Evolutionary conservation across 2,329 filamentous ascomycete genomes (phyloP), one percentile per base, ranked within the genome.

Genomic region (Didymellaceae sp.): DNA sequence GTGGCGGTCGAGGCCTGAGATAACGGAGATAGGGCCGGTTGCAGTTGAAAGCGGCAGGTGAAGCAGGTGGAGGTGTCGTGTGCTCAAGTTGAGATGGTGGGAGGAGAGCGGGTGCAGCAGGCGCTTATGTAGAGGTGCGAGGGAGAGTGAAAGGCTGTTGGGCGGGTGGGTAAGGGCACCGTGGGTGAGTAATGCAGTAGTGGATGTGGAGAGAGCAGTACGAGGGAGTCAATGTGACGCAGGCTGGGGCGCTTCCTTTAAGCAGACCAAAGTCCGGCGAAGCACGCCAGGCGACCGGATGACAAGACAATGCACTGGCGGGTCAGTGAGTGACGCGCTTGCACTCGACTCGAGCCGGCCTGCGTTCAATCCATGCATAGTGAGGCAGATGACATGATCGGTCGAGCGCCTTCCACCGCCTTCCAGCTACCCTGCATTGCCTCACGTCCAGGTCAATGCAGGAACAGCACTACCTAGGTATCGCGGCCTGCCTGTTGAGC

Each of bases 1-100:
- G 49, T 24, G 24, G 41, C 25, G 44, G 31, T 21, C 20, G 39
- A 45, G 18, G 34, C 21, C n/a, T 28, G 30, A 55, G 59, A 60
- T 58, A 50, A 49, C 52, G 49, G 53, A 55, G 57, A 52, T 56
- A 59, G 43, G 24, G 42, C 43, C 38, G 48, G 42, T 37, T 28
- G 39, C 42, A 38, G 47, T 37, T 40, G 47, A 47, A 48, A 53
- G 50, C 33, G 39, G 50, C 33, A 35, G 34, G 21, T 26, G 31
- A 38, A 17, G 20, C 14, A 25, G 1, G 24, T 25, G 24, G 24
- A 25, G 28, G 38, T 34, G 39, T 47, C 49, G 49, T 52, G 48
- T 43, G 48, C 48, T 42, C 37, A 35, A 9, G 37, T 25, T 30
- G 20, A 31, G 6, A 16, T 24, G 47, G 13, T 16, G 13, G 22